Base-by-base conservation (phyloP, 495 filamentous ascomycete species). In the Penicillium paradoxum region DNA sequence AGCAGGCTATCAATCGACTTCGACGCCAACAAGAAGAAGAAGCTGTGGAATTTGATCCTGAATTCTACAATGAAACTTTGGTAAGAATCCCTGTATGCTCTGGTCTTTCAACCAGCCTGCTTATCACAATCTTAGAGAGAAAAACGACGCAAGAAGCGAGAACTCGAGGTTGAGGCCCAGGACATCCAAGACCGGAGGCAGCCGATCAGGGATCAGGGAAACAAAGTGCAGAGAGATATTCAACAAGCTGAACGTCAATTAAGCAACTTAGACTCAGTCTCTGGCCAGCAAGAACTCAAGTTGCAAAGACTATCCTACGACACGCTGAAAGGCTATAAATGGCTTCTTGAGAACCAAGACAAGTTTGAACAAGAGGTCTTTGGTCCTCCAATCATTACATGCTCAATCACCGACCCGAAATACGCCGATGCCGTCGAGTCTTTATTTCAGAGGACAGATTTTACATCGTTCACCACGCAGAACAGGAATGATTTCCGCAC, bases 331-430 rank as follows among this genome's bases (percentile, higher is more conserved):
- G 86, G 83, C 19, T 96, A 91, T 82, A 77, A 83, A 41, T 97
- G 91, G 89, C 70, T 97, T 50, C 76, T 85, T 55, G 63, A 83
- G 2, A 83, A 97, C 65, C 81, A 78, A 37, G 66, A 80, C 57
- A 64, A 77, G 22, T 97, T 97, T 51, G 81, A 91, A 64, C 82
- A 86, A 48, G 79, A 87, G 55, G 85, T 97, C 19, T 91, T 89
- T 66, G 91, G 90, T 0, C 93, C 93, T 15, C 83, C 93, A 0
- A 78, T 92, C 51, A 71, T 99, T 13, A 83, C 78, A 19, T 96
- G 92, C 66, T 87, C 87, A 0, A 67, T 97, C 32, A 91, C 86
- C 49, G 83, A 96, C 62, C 79, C 80, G 14, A 79, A 72, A 47
- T 91, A 86, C 61, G 83, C 85, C 19, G 76, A 89, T 62, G 78